Evolutionary conservation across 2,329 filamentous ascomycete species (phyloP), one percentile per base, ranked within the genome.

Genomic region (Ophiostoma pallidulum): DNA sequence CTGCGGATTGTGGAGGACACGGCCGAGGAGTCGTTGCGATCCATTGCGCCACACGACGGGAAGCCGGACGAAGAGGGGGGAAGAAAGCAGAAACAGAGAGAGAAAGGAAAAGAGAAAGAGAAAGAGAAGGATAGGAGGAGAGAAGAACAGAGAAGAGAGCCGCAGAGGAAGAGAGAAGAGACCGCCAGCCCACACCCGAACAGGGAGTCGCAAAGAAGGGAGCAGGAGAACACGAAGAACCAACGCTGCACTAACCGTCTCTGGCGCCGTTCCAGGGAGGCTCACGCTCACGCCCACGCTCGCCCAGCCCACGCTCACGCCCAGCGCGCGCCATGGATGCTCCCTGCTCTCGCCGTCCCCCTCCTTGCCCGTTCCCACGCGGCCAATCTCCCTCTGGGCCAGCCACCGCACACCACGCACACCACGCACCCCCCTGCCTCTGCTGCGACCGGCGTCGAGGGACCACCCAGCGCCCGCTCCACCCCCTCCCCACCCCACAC

Each of bases 381-480:
- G 20, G 31, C 19, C 41, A 43, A 35, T 43, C 31, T 42, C 31
- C 41, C 31, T 44, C 41, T 26, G 31, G 26, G 26, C 13, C 41
- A 42, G 12, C 29, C 29, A 28, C 26, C 39, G n/a, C 13, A 16
- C 26, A 41, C 16, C 41, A 41, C 39, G 18, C 26, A n/a, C 26
- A 31, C 40, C 19, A 38, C 24, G 24, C 37, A 44, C 24, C 26
- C 44, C 45, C 45, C 45, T 40, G 31, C 28, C 16, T 41, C 29
- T 41, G 29, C 20, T 41, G 28, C 36, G 44, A 46, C 44, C 33
- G n/a, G 24, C 10, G 29, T 31, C 33, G 19, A 31, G n/a, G 31
- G 28, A 39, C 36, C n/a, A n/a, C n/a, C n/a, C n/a, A 24, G 16
- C 14, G 36, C 36, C 13, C 24, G 40, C 44, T 47, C 44, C 44